Percentiles rank a stretch among this genome's conserved stretches.
Evolutionary conservation across 2,329 filamentous ascomycete species (phyloP).

Genomic region (Fusarium austroafricanum): DNA sequence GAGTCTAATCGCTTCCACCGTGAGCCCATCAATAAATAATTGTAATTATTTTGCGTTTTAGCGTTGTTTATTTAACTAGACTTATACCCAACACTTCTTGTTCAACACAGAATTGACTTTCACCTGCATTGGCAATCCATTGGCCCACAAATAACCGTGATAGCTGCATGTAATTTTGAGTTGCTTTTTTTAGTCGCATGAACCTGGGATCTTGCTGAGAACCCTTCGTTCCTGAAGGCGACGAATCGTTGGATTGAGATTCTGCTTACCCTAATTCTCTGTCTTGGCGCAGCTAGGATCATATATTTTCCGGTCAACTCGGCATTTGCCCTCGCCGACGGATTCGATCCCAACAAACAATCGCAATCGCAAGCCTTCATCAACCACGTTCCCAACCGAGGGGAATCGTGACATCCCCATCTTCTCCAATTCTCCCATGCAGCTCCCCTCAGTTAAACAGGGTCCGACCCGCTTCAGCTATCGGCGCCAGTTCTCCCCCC

Average conservation of each 20-base stretch:
- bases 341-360: background rate
- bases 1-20: constrained; percentile 66
- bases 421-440: background rate
- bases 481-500: constrained; percentile 34
- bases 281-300: background rate
- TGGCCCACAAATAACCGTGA: background rate
- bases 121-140: background rate
- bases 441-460: background rate
- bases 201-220: background rate
- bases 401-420: background rate
- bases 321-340: background rate
- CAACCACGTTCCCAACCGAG: background rate
- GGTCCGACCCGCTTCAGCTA: constrained; percentile 11
- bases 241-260: background rate
- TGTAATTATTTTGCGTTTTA: background rate
- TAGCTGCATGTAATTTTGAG: background rate
- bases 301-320: background rate
- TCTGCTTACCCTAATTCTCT: background rate
- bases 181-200: too few species aligned
- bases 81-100: constrained; percentile 21
- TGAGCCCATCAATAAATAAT: constrained; percentile 49
- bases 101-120: constrained; percentile 3
- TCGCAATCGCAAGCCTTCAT: background rate
- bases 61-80: constrained; percentile 14
- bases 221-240: background rate